Conservation (phyloP, 495 filamentous ascomycete genomes). For the Durotheca rogersii region DNA sequence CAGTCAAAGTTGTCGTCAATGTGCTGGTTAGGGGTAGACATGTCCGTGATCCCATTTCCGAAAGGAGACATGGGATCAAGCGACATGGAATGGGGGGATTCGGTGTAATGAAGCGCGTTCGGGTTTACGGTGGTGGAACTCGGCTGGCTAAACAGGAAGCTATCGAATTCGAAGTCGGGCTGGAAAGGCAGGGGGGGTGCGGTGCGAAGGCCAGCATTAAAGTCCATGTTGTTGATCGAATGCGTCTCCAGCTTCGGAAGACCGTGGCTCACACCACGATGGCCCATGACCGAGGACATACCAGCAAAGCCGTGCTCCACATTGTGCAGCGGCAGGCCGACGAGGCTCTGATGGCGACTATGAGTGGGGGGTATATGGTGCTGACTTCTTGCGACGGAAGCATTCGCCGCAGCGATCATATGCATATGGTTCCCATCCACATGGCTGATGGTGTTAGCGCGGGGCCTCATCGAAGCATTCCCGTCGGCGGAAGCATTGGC, state of each 20-base stretch:
- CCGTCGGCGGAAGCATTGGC: constrained; percentile 53
- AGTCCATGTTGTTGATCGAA: constrained; percentile 55
- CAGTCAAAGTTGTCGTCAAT: constrained; percentile 84
- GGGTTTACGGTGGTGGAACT: constrained; percentile 91
- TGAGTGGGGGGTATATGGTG: constrained; percentile 54
- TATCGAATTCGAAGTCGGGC: constrained; percentile 73
- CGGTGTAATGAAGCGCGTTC: constrained; percentile 88
- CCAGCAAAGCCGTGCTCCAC: constrained; percentile 60
- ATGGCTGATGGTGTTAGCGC: constrained; percentile 97
- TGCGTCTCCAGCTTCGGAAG: constrained; percentile 85
- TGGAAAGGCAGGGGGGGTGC: constrained; percentile 75
- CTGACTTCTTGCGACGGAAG: constrained; percentile 51
- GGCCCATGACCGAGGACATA: constrained; percentile 66
- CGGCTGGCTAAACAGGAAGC: constrained; percentile 64
- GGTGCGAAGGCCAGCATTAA: constrained; percentile 69
- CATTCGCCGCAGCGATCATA: constrained; percentile 62
- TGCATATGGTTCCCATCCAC: constrained; percentile 76
- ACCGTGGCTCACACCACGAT: constrained; percentile 63
- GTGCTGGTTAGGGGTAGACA: constrained; percentile 53
- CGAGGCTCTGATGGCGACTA: constrained; percentile 66
- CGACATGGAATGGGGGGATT: constrained; percentile 72
- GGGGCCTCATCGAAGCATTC: constrained; percentile 71
- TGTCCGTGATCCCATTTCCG: constrained; percentile 61
- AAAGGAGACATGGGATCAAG: constrained; percentile 76
- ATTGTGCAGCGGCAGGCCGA: constrained; percentile 63